A percentile compares a stretch with the other conserved stretches of the same genome.
These are phyloP conservation scores for Moniliophthora roreri DNA, from an alignment of 1,284 basidiomycete genomes.

Conservation along the genomic window DNA sequence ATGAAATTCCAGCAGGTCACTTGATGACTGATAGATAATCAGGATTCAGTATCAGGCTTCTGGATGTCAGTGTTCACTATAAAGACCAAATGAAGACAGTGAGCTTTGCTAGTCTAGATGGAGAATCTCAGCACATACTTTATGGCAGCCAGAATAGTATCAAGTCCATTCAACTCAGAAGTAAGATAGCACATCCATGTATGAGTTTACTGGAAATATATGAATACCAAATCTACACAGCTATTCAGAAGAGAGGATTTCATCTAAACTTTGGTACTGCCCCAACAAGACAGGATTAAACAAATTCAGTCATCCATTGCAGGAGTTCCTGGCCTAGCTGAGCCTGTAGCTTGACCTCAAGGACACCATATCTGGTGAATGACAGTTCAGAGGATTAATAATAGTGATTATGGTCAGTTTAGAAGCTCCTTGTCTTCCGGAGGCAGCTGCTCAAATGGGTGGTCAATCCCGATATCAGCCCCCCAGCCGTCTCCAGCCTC, in stretches of 20 bases:
- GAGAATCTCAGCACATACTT: slow-evolving; percentile 45
- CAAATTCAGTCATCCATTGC: slow-evolving; percentile 94
- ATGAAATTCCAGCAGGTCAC: slow-evolving; percentile 54
- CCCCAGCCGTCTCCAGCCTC: slow-evolving; percentile 92
- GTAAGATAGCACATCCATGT: slow-evolving; percentile 92
- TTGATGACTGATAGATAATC: slow-evolving; percentile 80
- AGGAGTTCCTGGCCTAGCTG: slow-evolving; percentile 96
- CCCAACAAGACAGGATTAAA: slow-evolving; percentile 92
- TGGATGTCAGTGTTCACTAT: slow-evolving; percentile 93
- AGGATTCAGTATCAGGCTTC: slow-evolving; percentile 87
- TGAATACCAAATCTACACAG: background rate
- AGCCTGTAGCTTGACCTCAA: slow-evolving; percentile 98
- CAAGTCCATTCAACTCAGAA: slow-evolving; percentile 93
- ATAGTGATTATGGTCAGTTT: background rate
- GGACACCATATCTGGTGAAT: slow-evolving; percentile 69
- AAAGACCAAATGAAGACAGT: too few species aligned
- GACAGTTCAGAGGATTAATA: background rate
- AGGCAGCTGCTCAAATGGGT: slow-evolving; percentile 82
- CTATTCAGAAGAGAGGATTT: slow-evolving; percentile 12
- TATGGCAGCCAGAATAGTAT: slow-evolving; percentile 99
- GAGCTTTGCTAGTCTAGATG: too few species aligned
- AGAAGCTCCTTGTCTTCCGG: slow-evolving; percentile 81
- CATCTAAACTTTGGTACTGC: slow-evolving; percentile 90
- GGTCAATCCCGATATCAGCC: slow-evolving; percentile 91
- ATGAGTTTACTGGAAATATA: slow-evolving; percentile 82